Evolutionary conservation across 2,329 filamentous ascomycete genomes (phyloP).

Genomic region (Emericellopsis cladophorae): DNA sequence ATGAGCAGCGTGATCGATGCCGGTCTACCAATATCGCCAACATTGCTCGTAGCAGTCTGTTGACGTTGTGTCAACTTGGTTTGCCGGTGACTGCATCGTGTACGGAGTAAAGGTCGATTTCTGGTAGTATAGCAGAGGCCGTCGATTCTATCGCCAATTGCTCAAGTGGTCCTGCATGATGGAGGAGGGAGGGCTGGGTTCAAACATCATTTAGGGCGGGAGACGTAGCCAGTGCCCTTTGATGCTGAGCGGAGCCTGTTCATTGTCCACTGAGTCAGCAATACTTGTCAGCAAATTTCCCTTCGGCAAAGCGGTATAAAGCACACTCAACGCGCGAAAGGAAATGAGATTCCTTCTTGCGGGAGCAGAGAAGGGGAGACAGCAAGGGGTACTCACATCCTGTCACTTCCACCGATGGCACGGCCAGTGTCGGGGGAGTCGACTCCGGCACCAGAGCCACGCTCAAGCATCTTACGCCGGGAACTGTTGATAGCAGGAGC

Average conservation of each 20-base stretch:
- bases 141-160: neutral
- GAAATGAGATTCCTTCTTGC: conserved; percentile 65
- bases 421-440: conserved; percentile 63
- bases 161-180: conserved; percentile 1
- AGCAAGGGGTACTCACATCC: conserved; percentile 74
- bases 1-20: neutral
- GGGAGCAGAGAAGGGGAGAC: conserved; percentile 26
- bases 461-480: conserved; percentile 76
- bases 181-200: conserved; percentile 6
- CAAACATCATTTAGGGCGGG: conserved; percentile 20
- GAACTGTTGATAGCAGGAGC: conserved; percentile 63
- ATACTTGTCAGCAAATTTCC: conserved; percentile 57
- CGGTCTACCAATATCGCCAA: neutral
- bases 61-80: neutral
- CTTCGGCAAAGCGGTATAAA: conserved; percentile 61
- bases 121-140: neutral
- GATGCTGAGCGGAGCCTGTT: conserved; percentile 78
- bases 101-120: conserved; percentile 2
- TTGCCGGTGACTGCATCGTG: neutral
- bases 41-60: neutral
- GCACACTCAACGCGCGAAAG: conserved; percentile 75
- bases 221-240: conserved; percentile 46
- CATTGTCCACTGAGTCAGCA: conserved; percentile 77
- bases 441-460: conserved; percentile 41
- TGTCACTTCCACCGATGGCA: conserved; percentile 69